These are phyloP conservation scores for Vicia faba DNA, from an alignment of 306 rosid species.

Conservation along the genomic window DNA sequence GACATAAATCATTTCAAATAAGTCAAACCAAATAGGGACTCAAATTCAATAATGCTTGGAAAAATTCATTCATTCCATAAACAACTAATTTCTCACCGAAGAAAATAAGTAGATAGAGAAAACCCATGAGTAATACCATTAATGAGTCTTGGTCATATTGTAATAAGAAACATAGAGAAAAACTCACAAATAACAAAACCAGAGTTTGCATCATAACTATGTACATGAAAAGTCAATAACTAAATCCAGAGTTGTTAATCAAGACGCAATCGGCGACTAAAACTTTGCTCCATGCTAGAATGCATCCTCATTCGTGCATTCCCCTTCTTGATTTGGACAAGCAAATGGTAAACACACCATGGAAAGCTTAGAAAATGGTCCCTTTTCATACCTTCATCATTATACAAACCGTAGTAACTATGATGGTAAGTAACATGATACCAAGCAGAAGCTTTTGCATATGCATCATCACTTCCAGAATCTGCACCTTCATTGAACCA, in stretches of 20 bases:
- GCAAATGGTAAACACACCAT: slow-evolving; percentile 68
- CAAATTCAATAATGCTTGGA: too few relatives aligned
- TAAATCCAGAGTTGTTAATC: slow-evolving; percentile 10
- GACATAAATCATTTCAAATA: too few relatives aligned
- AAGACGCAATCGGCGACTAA: slow-evolving; percentile 18
- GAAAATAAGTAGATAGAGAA: background rate
- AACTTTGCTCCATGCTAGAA: slow-evolving; percentile 27
- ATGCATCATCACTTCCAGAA: slow-evolving; percentile 38
- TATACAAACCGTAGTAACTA: slow-evolving; percentile 55
- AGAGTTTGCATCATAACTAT: background rate
- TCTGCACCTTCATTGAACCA: slow-evolving; percentile 64
- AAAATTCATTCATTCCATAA: too few relatives aligned
- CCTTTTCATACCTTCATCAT: slow-evolving; percentile 63
- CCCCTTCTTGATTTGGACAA: slow-evolving; percentile 57
- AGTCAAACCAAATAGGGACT: too few relatives aligned
- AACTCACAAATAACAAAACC: background rate
- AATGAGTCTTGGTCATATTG: background rate
- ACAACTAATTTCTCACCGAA: background rate
- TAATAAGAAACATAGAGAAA: slow-evolving; percentile 2
- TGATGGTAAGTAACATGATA: slow-evolving; percentile 79
- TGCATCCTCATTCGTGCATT: slow-evolving; percentile 37
- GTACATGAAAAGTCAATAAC: background rate
- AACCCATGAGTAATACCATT: background rate
- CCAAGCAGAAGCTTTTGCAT: slow-evolving; percentile 93
- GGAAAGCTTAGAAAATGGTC: slow-evolving; percentile 75